Percentiles rank a stretch among this genome's conserved stretches.
phyloP scores from a whole-genome alignment of 2,329 filamentous ascomycete genomes.

The Aspergillus bombycis region DNA sequence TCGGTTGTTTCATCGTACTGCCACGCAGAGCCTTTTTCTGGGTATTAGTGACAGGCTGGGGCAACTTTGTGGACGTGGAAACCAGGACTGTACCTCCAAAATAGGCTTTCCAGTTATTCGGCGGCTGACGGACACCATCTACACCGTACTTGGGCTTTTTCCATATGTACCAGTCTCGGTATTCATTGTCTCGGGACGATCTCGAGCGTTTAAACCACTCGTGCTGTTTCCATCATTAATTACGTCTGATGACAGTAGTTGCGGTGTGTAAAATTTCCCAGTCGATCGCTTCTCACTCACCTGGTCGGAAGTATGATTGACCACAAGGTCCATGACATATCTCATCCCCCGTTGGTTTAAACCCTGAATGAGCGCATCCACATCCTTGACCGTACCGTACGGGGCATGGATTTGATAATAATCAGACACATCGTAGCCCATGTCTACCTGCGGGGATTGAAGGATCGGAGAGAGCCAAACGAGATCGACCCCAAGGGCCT shows the following conservation, averaged over 20 bases:
- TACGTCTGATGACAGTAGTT: background rate
- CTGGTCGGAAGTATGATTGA: background rate
- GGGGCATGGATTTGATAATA: background rate
- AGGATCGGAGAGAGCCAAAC: slow-evolving; percentile 58
- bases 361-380: background rate
- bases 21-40: background rate
- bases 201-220: slow-evolving; percentile 66
- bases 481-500: slow-evolving; percentile 61
- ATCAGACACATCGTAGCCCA: slow-evolving; percentile 52
- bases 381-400: background rate
- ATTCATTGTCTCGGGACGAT: slow-evolving; percentile 61
- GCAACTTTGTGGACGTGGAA: background rate
- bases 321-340: background rate
- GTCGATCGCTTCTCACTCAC: background rate
- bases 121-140: slow-evolving; percentile 66
- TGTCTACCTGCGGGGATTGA: slow-evolving; percentile 55
- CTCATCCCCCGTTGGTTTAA: background rate
- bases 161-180: slow-evolving; percentile 69
- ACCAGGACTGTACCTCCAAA: background rate
- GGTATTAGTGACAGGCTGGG: background rate
- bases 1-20: slow-evolving; percentile 64
- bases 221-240: background rate
- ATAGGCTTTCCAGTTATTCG: slow-evolving; percentile 60
- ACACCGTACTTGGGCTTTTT: slow-evolving; percentile 52
- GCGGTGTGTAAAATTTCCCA: background rate